A percentile compares a stretch with the other conserved stretches of the same genome.
Conservation (phyloP, 306 rosid genomes). For the Vigna nakashimae region DNA sequence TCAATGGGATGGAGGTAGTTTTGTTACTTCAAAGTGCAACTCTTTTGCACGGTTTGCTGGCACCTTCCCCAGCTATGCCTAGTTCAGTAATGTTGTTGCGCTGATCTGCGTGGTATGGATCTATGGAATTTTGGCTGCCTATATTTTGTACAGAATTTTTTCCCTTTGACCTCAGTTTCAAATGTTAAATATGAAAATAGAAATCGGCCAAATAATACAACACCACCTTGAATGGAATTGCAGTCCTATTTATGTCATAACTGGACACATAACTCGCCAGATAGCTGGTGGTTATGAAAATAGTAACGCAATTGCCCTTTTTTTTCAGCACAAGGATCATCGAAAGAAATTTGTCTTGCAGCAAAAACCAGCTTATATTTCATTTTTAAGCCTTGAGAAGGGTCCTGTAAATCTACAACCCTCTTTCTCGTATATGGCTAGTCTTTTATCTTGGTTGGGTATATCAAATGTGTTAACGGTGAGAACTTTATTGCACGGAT, state of each 20-base stretch:
- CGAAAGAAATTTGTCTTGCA: not conserved
- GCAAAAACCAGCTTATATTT: not conserved
- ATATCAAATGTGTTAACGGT: too few species aligned
- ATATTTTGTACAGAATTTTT: conserved; percentile 65
- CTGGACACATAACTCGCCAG: not conserved
- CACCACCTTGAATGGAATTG: conserved; percentile 43
- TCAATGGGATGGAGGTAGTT: conserved; percentile 36
- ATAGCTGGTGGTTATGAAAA: not conserved
- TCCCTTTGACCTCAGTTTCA: conserved; percentile 47
- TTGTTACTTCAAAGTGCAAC: conserved; percentile 40
- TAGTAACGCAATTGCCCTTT: not conserved
- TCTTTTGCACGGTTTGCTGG: conserved; percentile 35
- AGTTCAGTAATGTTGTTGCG: not conserved
- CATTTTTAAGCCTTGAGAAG: too few species aligned
- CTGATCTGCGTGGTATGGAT: conserved; percentile 35
- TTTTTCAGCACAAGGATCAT: not conserved
- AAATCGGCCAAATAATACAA: conserved; percentile 64
- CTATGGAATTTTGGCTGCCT: conserved; percentile 63
- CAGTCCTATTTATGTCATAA: not conserved
- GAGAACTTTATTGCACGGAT: too few species aligned
- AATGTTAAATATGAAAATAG: conserved; percentile 54
- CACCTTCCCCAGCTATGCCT: conserved; percentile 45
- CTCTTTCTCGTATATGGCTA: not conserved
- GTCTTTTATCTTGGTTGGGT: not conserved
- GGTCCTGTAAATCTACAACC: too few species aligned